These are phyloP conservation scores for Filobasidium wieringae DNA, from an alignment of 768 basidiomycete genomes.

Conservation along the genomic window DNA sequence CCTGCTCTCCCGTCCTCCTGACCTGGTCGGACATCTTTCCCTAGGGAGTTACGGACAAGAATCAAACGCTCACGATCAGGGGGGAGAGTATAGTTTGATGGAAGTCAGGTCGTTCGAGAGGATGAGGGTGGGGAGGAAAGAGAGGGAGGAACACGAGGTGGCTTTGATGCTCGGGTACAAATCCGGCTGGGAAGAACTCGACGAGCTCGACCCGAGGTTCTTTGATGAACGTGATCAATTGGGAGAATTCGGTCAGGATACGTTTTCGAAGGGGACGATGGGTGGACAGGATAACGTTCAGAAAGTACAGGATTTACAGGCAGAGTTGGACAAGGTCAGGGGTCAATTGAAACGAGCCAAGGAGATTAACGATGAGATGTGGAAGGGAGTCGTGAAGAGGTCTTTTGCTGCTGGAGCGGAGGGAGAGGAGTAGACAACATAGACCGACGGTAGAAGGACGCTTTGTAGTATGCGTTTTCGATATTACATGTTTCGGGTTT, in stretches of 20 bases:
- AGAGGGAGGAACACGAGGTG: conserved; percentile 26
- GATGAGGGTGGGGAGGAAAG: conserved; percentile 28
- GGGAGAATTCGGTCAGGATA: background rate
- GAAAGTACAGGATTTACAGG: conserved; percentile 47
- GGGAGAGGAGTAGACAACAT: too few species aligned
- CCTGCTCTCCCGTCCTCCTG: conserved; percentile 73
- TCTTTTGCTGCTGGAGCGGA: background rate
- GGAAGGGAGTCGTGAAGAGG: conserved; percentile 65
- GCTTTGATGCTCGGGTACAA: conserved; percentile 22
- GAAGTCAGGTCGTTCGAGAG: conserved; percentile 35
- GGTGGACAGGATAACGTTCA: background rate
- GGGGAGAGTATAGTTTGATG: conserved; percentile 30
- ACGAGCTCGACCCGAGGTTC: conserved; percentile 11
- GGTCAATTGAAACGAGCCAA: conserved; percentile 71
- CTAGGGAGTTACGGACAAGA: conserved; percentile 34
- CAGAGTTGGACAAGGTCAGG: conserved; percentile 55
- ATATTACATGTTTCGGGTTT: too few species aligned
- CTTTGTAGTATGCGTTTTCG: too few species aligned
- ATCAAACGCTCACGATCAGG: background rate
- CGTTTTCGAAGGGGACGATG: background rate
- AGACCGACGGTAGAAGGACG: too few species aligned
- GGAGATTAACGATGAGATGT: conserved; percentile 86
- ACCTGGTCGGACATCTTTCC: conserved; percentile 69
- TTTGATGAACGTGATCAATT: background rate
- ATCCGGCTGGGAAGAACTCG: background rate